Percentiles rank a stretch among this genome's conserved stretches.
Conservation (phyloP, 2,329 filamentous ascomycete genomes). For the Periconia digitata region DNA sequence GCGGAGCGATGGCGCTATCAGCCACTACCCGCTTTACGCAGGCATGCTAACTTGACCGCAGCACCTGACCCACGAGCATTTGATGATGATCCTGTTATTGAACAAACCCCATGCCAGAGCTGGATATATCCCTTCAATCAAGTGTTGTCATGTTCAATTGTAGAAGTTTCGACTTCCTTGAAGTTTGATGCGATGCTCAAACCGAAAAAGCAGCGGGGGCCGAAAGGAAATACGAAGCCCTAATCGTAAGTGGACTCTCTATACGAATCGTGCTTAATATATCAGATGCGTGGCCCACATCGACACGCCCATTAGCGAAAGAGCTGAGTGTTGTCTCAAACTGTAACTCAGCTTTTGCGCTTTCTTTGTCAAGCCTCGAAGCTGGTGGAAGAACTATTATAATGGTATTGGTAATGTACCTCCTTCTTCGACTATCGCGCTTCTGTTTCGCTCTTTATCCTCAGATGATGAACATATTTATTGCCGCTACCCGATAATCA, state of each 20-base stretch:
- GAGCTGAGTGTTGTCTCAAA: slow-evolving; percentile 9
- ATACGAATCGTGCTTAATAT: slow-evolving; percentile 3
- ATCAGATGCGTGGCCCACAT: slow-evolving; percentile 7
- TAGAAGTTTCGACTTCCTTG: too few relatives aligned
- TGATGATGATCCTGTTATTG: too few relatives aligned
- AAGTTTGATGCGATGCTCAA: too few relatives aligned
- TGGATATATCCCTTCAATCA: too few relatives aligned
- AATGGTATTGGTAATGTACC: not conserved
- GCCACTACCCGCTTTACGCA: not conserved
- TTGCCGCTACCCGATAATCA: too few relatives aligned
- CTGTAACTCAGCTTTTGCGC: slow-evolving; percentile 8
- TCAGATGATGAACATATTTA: too few relatives aligned
- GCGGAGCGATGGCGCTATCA: slow-evolving; percentile 2
- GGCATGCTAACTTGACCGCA: not conserved
- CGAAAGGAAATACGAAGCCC: not conserved
- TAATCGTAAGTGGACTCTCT: not conserved
- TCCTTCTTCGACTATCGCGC: not conserved
- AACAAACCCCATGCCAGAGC: too few relatives aligned
- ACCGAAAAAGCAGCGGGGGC: not conserved
- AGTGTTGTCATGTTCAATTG: not conserved
- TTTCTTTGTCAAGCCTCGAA: not conserved
- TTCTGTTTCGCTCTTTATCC: not conserved
- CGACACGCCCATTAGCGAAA: slow-evolving; percentile 6
- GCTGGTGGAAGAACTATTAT: too few relatives aligned
- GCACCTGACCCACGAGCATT: not conserved